Evolutionary conservation across 257 asterid genomes (phyloP), one percentile per base, ranked within the genome.

Genomic region (Solanum arcanum): DNA sequence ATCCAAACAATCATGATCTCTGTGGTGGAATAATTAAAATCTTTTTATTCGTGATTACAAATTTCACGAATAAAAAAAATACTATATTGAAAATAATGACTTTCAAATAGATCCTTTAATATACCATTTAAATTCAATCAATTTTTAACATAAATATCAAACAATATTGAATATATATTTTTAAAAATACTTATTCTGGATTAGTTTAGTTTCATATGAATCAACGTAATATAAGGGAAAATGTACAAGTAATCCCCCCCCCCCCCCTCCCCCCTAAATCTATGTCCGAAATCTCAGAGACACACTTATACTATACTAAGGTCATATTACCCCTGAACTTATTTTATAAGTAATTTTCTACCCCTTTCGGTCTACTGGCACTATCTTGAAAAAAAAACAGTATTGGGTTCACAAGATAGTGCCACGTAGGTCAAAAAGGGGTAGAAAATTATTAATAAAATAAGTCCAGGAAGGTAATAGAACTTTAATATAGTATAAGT

Each of bases 401-500:
- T 0, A 5, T 33, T 33, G 1, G 35, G 5, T 0, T 5, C 5
- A 33, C 35, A 4, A 33, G 35, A 33, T 33, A 33, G 35, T 33
- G 35, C 0, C 35, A 0, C 5, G 5, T 33, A 33, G 1, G 35
- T 1, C 5, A 5, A 33, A 33, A 33, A 33, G 1, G 5, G 35
- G 1, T 33, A 33, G 35, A 33, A 33, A 33, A 33, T 33, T 33
- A 33, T 33, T 33, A 33, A 33, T 33, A 0, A 33, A 33, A 33
- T 33, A 33, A 33, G 35, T 33, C 0, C 35, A 33, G 1, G 1
- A 4, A 0, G 1, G 5, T 33, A 33, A 33, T 33, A 33, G 1
- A 0, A 33, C 5, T 0, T 33, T 33, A 33, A 0, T 33, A 4
- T 33, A 33, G 5, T 33, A 33, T 33, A 33, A 33, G 0, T 33